phyloP scores from a whole-genome alignment of 306 rosid species.

The Cucumis melo region DNA sequence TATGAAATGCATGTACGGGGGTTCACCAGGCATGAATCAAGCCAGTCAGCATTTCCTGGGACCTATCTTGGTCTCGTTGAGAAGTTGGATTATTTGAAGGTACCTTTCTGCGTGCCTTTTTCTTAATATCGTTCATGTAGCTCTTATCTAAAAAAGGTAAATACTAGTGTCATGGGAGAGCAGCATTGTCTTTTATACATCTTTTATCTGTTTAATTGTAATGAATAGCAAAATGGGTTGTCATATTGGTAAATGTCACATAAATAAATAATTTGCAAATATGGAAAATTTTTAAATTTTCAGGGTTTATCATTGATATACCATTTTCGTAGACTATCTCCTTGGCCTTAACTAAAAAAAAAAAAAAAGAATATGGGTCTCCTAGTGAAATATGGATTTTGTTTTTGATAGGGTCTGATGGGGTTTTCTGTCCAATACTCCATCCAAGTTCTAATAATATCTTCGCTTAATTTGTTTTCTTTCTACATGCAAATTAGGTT shows the following conservation, averaged over 20 bases:
- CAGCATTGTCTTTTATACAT: not conserved
- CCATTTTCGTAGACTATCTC: too few species aligned
- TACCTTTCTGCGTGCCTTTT: slow-evolving; percentile 8
- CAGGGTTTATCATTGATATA: too few species aligned
- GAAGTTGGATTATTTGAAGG: slow-evolving; percentile 89
- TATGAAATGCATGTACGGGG: slow-evolving; percentile 97
- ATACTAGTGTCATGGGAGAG: not conserved
- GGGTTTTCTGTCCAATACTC: not conserved
- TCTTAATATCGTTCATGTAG: not conserved
- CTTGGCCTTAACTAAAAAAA: too few species aligned
- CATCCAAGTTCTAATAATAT: not conserved
- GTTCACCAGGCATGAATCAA: slow-evolving; percentile 83
- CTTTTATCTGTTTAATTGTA: too few species aligned
- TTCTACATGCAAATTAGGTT: not conserved
- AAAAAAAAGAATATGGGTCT: not conserved
- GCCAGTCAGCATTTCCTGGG: slow-evolving; percentile 59
- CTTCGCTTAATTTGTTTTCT: not conserved
- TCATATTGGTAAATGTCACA: too few species aligned
- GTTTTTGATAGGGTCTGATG: not conserved
- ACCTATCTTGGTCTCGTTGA: slow-evolving; percentile 89
- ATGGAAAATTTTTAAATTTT: too few species aligned
- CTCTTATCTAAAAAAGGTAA: not conserved
- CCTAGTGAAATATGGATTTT: not conserved
- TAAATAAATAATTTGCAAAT: too few species aligned
- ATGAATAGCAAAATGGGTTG: too few species aligned